phyloP scores from a whole-genome alignment of 2,329 filamentous ascomycete genomes.

The Ascochyta viciae-villosae region DNA sequence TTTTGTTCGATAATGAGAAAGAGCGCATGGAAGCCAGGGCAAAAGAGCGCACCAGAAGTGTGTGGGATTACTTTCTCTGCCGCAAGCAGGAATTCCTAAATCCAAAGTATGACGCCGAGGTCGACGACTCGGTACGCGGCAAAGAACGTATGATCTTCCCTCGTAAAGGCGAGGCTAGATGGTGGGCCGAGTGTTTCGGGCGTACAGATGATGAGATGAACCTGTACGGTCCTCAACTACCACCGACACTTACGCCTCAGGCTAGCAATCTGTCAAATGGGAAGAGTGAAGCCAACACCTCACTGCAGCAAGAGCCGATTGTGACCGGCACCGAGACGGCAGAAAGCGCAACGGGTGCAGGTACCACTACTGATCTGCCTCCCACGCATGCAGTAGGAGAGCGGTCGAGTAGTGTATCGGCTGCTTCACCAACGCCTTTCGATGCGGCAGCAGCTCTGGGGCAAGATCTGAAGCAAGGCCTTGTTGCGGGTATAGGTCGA shows the following conservation, averaged over 20 bases:
- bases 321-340: conserved; percentile 47
- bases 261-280: conserved; percentile 35
- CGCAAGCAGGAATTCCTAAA: conserved; percentile 84
- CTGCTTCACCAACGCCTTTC: conserved; percentile 27
- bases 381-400: conserved; percentile 32
- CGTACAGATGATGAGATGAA: conserved; percentile 95
- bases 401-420: conserved; percentile 12
- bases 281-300: conserved; percentile 35
- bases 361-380: conserved; percentile 34
- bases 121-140: conserved; percentile 81
- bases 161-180: conserved; percentile 76
- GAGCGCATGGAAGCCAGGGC: conserved; percentile 76
- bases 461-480: conserved; percentile 39
- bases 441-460: conserved; percentile 38
- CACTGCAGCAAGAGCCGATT: conserved; percentile 40
- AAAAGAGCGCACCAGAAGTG: conserved; percentile 77
- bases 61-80: conserved; percentile 95
- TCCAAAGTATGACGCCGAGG: conserved; percentile 73
- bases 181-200: conserved; percentile 92
- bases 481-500: conserved; percentile 41
- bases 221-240: conserved; percentile 50
- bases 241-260: conserved; percentile 36
- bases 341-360: conserved; percentile 40
- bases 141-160: conserved; percentile 87
- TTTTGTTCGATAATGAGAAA: conserved; percentile 93